Percentiles rank a stretch among this genome's conserved stretches.
Evolutionary conservation across 768 basidiomycete species (phyloP).

Genomic region (Hericium rajendrae): DNA sequence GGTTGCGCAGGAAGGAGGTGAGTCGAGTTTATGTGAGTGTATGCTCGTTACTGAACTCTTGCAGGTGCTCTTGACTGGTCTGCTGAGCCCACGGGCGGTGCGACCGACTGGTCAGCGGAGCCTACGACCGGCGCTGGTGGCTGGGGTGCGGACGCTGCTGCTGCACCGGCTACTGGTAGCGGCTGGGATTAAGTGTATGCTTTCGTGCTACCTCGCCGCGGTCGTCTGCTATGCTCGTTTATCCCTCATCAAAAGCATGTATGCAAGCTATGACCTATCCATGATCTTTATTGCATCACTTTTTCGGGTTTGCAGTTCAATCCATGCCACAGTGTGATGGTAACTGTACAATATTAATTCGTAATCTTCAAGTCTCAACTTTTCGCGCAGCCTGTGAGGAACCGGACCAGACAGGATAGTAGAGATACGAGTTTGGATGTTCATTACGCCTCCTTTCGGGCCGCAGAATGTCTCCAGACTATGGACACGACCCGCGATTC

Average conservation of each 20-base stretch:
- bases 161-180: neutral
- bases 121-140: constrained; percentile 10
- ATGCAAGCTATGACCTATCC: neutral
- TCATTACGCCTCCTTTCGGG: too few relatives aligned
- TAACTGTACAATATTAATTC: too few relatives aligned
- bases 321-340: too few relatives aligned
- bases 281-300: neutral
- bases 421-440: too few relatives aligned
- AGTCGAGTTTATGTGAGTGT: constrained; percentile 6
- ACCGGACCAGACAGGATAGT: too few relatives aligned
- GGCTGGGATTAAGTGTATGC: constrained; percentile 14
- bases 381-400: too few relatives aligned
- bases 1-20: constrained; percentile 51
- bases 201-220: constrained; percentile 3
- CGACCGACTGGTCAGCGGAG: constrained; percentile 23
- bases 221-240: neutral
- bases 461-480: too few relatives aligned
- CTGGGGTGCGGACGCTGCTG: constrained; percentile 9
- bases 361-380: too few relatives aligned
- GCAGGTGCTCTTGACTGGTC: constrained; percentile 26
- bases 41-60: constrained; percentile 10
- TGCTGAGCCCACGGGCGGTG: constrained; percentile 22
- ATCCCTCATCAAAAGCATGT: neutral
- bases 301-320: neutral
- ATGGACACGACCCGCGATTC: too few relatives aligned